These are phyloP conservation scores for Yamadazyma jaroonii DNA, from an alignment of 1,139 yeast genomes.

Conservation along the genomic window DNA sequence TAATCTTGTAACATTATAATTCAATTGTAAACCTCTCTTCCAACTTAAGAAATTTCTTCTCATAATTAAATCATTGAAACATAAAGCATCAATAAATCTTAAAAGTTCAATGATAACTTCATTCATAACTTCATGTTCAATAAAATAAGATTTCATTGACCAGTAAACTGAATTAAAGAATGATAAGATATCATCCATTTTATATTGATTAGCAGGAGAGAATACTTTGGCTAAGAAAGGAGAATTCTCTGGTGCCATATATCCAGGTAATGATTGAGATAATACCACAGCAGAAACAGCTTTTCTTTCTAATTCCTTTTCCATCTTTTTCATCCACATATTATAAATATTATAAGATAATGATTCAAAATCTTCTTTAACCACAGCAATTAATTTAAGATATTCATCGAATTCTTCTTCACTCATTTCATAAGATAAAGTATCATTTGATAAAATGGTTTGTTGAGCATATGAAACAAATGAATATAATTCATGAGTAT, in stretches of 20 bases:
- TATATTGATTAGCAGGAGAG: conserved; percentile 67
- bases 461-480: conserved; percentile 93
- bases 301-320: conserved; percentile 86
- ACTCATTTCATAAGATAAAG: conserved; percentile 79
- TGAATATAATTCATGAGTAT: conserved; percentile 92
- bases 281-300: conserved; percentile 91
- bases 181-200: conserved; percentile 93
- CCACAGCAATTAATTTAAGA: conserved; percentile 83
- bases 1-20: conserved; percentile 91
- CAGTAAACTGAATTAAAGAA: conserved; percentile 89
- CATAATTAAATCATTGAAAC: conserved; percentile 95
- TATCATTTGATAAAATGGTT: conserved; percentile 81
- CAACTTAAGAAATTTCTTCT: conserved; percentile 92
- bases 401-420: conserved; percentile 90
- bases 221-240: conserved; percentile 86
- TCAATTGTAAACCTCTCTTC: conserved; percentile 97
- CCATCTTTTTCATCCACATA: conserved; percentile 97
- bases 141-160: conserved; percentile 89
- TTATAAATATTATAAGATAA: conserved; percentile 92
- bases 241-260: conserved; percentile 83
- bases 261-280: conserved; percentile 95
- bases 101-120: conserved; percentile 83
- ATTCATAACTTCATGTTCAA: conserved; percentile 81
- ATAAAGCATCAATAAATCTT: conserved; percentile 85
- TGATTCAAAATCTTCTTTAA: conserved; percentile 91